Evolutionary conservation across 2,329 filamentous ascomycete species (phyloP).

Genomic region (Zymoseptoria ardabiliae): DNA sequence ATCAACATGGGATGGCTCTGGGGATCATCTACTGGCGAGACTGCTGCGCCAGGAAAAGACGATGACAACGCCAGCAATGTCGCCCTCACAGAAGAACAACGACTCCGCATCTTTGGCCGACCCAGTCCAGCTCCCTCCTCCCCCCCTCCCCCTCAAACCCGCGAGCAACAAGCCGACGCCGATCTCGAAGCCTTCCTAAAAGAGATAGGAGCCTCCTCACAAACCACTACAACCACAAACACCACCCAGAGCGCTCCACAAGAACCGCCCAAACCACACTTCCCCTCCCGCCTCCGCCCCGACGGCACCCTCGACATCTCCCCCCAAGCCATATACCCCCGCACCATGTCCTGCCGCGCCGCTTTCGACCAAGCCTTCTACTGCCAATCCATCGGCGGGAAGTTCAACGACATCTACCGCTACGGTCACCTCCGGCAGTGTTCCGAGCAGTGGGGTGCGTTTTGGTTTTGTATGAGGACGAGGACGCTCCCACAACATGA

Average conservation of each 20-base stretch:
- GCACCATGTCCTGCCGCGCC: constrained; percentile 77
- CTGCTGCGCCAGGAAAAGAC: neutral
- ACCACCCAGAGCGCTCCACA: constrained; percentile 1
- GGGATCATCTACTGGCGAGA: constrained; percentile 3
- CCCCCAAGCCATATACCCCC: constrained; percentile 66
- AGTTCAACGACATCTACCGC: constrained; percentile 88
- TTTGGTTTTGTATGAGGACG: constrained; percentile 95
- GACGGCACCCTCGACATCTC: constrained; percentile 26
- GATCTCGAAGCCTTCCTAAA: constrained; percentile 49
- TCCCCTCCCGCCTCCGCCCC: constrained; percentile 18
- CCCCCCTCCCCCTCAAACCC: constrained; percentile 25
- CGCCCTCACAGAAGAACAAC: constrained; percentile 24
- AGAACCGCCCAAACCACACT: constrained; percentile 9
- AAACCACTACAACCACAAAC: constrained; percentile 17
- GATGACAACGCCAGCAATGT: constrained; percentile 5
- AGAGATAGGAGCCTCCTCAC: constrained; percentile 33
- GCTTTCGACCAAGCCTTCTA: constrained; percentile 92
- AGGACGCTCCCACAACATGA: constrained; percentile 54
- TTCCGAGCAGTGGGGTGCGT: constrained; percentile 81
- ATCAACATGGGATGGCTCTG: constrained; percentile 22
- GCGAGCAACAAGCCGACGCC: constrained; percentile 43
- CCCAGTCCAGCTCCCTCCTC: constrained; percentile 12
- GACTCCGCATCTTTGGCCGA: constrained; percentile 25
- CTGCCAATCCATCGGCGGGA: constrained; percentile 84
- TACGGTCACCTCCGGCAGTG: constrained; percentile 71